Conservation (phyloP, 2,329 filamentous ascomycete species). For the Alternaria novae-zelandiae region DNA sequence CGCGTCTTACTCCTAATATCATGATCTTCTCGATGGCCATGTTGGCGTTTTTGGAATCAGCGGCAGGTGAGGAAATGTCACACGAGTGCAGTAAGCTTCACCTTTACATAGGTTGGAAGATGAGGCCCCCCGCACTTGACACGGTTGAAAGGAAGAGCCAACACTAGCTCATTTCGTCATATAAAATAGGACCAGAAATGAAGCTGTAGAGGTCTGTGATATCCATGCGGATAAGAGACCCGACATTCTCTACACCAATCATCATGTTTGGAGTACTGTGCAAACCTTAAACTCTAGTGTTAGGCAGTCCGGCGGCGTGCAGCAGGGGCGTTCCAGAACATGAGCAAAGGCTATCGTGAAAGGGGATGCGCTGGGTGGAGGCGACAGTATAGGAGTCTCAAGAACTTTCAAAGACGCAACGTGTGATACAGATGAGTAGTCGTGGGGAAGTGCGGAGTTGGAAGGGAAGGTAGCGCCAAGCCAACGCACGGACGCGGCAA, state of each 20-base stretch:
- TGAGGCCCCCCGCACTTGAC: conserved; percentile 10
- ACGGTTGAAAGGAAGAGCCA: conserved; percentile 33
- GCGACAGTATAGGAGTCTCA: neutral
- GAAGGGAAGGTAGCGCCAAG: conserved; percentile 14
- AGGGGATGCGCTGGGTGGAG: neutral
- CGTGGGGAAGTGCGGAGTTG: neutral
- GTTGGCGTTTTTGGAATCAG: neutral
- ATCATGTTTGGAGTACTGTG: neutral
- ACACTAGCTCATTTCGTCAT: neutral
- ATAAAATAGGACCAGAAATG: neutral
- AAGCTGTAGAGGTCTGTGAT: neutral
- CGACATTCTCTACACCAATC: neutral
- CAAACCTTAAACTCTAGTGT: neutral
- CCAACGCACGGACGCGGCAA: conserved; percentile 27
- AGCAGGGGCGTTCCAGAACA: neutral
- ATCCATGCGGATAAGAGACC: neutral
- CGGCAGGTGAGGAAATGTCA: neutral
- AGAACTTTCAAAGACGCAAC: neutral
- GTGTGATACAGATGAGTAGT: neutral
- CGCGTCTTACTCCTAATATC: conserved; percentile 35
- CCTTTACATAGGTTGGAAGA: conserved; percentile 5
- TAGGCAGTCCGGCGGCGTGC: neutral
- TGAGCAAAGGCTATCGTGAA: neutral
- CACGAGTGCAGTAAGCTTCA: neutral
- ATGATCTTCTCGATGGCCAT: conserved; percentile 33